Percentiles rank a stretch among this genome's conserved stretches.
Evolutionary conservation across 371 early-diverging fungal genomes (phyloP).

Genomic region (Cokeromyces recurvatus): DNA sequence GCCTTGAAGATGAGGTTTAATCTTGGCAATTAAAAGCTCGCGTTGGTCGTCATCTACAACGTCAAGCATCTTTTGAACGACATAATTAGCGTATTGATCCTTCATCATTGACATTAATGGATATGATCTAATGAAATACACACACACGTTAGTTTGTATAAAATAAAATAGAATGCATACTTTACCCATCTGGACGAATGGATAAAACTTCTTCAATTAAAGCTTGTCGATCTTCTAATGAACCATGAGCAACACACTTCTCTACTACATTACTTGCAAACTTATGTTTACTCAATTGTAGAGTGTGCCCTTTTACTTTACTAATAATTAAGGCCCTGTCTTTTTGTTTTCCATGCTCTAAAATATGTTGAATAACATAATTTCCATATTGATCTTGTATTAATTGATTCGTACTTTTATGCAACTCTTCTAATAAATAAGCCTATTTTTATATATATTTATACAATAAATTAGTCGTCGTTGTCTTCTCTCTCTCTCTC

Average conservation of each 20-base stretch:
- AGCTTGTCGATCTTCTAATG: constrained; percentile 62
- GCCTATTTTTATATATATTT: constrained; percentile 19
- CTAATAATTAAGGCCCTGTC: constrained; percentile 84
- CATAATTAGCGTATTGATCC: constrained; percentile 99
- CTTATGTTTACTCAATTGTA: constrained; percentile 94
- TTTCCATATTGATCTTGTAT: constrained; percentile 99
- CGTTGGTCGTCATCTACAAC: constrained; percentile 88
- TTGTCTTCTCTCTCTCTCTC: too few relatives aligned
- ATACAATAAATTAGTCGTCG: too few relatives aligned
- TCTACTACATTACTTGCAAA: constrained; percentile 99
- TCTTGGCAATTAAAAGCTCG: constrained; percentile 76
- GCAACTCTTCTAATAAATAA: constrained; percentile 89
- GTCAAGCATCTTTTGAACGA: constrained; percentile 99
- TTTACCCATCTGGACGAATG: constrained; percentile 66
- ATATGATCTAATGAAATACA: constrained; percentile 47
- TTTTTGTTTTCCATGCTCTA: constrained; percentile 87
- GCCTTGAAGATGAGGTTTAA: constrained; percentile 85
- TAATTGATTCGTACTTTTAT: constrained; percentile 82
- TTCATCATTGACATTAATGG: constrained; percentile 94
- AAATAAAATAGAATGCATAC: too few relatives aligned
- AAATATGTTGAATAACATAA: constrained; percentile 99
- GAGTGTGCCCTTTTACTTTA: constrained; percentile 88
- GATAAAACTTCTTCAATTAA: constrained; percentile 90
- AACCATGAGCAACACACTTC: constrained; percentile 84
- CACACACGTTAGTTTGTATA: neutral